These are phyloP conservation scores for Thelephora aurantiotincta DNA, from an alignment of 768 basidiomycete genomes.

Conservation along the genomic window DNA sequence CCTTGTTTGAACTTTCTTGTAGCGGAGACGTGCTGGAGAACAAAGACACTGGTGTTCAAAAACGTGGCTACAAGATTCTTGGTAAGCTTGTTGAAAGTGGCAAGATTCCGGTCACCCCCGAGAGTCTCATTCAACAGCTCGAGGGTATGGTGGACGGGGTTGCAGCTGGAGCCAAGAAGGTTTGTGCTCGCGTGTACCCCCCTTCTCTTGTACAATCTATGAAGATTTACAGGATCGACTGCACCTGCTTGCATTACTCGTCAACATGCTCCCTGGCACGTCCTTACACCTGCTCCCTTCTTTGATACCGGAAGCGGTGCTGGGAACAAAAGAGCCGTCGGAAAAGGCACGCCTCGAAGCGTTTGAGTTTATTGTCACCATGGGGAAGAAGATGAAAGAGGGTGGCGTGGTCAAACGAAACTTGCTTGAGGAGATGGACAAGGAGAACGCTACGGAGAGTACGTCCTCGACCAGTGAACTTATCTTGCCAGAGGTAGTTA, in stretches of 20 bases:
- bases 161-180: constrained; percentile 79
- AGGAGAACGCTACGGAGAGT: constrained; percentile 41
- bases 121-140: constrained; percentile 47
- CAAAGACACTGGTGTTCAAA: constrained; percentile 82
- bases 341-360: constrained; percentile 82
- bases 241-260: constrained; percentile 51
- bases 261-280: constrained; percentile 52
- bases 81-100: constrained; percentile 55
- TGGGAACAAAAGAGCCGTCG: constrained; percentile 95
- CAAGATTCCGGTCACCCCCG: constrained; percentile 40
- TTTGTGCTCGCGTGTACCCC: constrained; percentile 15
- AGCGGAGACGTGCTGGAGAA: constrained; percentile 53
- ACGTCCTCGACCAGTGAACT: constrained; percentile 1
- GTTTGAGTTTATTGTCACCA: constrained; percentile 78
- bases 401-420: constrained; percentile 74
- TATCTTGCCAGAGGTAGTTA: constrained; percentile 1
- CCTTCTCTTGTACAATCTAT: neutral
- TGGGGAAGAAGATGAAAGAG: constrained; percentile 83
- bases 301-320: constrained; percentile 83
- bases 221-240: constrained; percentile 56
- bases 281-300: constrained; percentile 76
- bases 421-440: constrained; percentile 75
- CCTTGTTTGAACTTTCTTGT: constrained; percentile 60
- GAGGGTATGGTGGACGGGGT: constrained; percentile 53
- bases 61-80: constrained; percentile 86